A percentile compares a stretch with the other conserved stretches of the same genome.
Conservation (phyloP, 768 basidiomycete species). For the Tulasnella sp. region DNA sequence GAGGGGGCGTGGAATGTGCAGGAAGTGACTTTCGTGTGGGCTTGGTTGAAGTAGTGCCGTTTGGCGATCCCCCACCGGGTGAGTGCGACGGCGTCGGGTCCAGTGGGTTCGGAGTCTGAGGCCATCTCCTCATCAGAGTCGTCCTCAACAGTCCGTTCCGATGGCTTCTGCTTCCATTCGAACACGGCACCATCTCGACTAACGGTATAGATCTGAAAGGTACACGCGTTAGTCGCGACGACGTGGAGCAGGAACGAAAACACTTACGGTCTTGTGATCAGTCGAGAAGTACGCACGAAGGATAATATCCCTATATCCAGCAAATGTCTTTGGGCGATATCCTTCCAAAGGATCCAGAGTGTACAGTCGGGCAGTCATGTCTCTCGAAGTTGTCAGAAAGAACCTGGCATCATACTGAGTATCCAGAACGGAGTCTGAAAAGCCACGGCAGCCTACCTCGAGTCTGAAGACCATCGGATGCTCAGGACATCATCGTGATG, state of each 20-base stretch:
- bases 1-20: constrained; percentile 76
- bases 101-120: constrained; percentile 36
- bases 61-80: constrained; percentile 89
- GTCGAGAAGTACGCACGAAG: constrained; percentile 78
- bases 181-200: constrained; percentile 95
- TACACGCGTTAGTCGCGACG: not conserved
- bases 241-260: not conserved
- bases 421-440: too few species aligned
- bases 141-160: constrained; percentile 33
- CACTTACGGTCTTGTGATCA: constrained; percentile 63
- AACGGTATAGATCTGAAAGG: constrained; percentile 79
- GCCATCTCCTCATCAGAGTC: constrained; percentile 33
- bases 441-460: constrained; percentile 43
- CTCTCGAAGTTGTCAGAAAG: constrained; percentile 86
- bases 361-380: constrained; percentile 93
- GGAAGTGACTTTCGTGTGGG: constrained; percentile 79
- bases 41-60: constrained; percentile 84
- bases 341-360: constrained; percentile 86
- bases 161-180: constrained; percentile 77
- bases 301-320: constrained; percentile 84
- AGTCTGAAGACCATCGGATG: constrained; percentile 85
- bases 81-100: constrained; percentile 40
- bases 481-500: constrained; percentile 88
- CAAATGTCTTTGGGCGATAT: constrained; percentile 93
- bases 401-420: constrained; percentile 40